A percentile compares a stretch with the other conserved stretches of the same genome.
Evolutionary conservation across 2,329 filamentous ascomycete genomes (phyloP).

Genomic region (Penicillium fuscoglaucum): DNA sequence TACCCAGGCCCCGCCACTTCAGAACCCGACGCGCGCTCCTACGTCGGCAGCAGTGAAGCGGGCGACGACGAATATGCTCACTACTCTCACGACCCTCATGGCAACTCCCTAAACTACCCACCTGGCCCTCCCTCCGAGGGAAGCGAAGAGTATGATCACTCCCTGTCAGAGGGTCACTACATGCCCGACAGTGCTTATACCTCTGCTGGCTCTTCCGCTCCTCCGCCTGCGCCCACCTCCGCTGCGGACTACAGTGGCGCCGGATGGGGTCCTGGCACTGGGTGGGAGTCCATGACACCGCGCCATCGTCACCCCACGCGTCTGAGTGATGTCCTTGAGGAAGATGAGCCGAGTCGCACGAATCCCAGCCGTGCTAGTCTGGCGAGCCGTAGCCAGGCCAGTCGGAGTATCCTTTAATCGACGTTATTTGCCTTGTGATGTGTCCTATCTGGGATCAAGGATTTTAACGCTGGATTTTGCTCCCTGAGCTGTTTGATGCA

Average conservation of each 20-base stretch:
- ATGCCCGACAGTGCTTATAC: constrained; percentile 29
- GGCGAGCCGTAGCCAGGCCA: constrained; percentile 28
- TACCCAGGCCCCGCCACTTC: constrained; percentile 45
- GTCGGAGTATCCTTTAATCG: constrained; percentile 7
- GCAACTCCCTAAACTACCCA: constrained; percentile 59
- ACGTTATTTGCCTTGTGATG: not conserved
- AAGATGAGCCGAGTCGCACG: constrained; percentile 72
- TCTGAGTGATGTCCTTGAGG: constrained; percentile 83
- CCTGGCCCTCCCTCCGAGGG: constrained; percentile 49
- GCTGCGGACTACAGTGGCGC: constrained; percentile 65
- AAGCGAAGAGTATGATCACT: constrained; percentile 57
- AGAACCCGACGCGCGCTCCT: constrained; percentile 49
- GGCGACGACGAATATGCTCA: constrained; percentile 71
- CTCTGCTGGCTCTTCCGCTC: constrained; percentile 27
- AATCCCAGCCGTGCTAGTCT: constrained; percentile 68
- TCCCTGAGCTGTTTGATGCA: not conserved
- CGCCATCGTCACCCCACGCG: constrained; percentile 83
- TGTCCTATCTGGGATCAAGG: not conserved
- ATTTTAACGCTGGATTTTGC: not conserved
- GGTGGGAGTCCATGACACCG: constrained; percentile 73
- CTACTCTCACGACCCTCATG: constrained; percentile 62
- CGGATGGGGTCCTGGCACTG: constrained; percentile 64
- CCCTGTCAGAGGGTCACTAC: constrained; percentile 49
- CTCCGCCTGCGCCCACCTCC: constrained; percentile 36
- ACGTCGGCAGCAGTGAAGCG: constrained; percentile 59